Percentiles rank a stretch among this genome's conserved stretches.
Evolutionary conservation across 2,329 filamentous ascomycete species (phyloP).

Genomic region (Talaromyces marneffei): DNA sequence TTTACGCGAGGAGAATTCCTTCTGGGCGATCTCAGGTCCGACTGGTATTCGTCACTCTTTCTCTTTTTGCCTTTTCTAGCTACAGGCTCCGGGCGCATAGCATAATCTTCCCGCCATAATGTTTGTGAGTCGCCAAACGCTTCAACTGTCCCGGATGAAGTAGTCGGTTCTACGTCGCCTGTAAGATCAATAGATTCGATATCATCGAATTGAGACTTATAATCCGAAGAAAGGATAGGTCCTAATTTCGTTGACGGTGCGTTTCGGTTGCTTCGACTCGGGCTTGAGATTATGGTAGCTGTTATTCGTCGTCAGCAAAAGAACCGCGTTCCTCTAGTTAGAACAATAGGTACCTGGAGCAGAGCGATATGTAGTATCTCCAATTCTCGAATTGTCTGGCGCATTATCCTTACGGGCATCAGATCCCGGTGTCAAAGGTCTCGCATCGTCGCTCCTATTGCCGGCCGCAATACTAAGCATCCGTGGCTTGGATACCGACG

Average conservation of each 20-base stretch:
- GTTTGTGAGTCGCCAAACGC: slow-evolving; percentile 37
- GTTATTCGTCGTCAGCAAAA: neutral
- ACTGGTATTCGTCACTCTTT: slow-evolving; percentile 45
- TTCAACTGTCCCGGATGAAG: slow-evolving; percentile 34
- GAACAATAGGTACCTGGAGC: slow-evolving; percentile 23
- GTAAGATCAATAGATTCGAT: slow-evolving; percentile 45
- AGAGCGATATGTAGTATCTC: slow-evolving; percentile 7
- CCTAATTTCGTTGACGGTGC: neutral
- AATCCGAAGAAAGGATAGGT: slow-evolving; percentile 2
- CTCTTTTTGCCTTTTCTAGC: slow-evolving; percentile 43
- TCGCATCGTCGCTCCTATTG: slow-evolving; percentile 19
- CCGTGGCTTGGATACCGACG: slow-evolving; percentile 36
- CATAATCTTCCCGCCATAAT: slow-evolving; percentile 42
- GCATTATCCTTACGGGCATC: slow-evolving; percentile 12
- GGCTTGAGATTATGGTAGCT: neutral
- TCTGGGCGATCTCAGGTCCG: slow-evolving; percentile 32
- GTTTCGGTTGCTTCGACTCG: slow-evolving; percentile 8
- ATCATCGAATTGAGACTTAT: slow-evolving; percentile 23
- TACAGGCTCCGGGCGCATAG: slow-evolving; percentile 31
- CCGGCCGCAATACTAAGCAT: slow-evolving; percentile 28
- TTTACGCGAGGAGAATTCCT: slow-evolving; percentile 23
- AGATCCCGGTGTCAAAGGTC: slow-evolving; percentile 21
- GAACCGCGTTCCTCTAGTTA: neutral
- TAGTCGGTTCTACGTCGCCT: slow-evolving; percentile 30
- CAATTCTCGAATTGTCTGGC: slow-evolving; percentile 11